phyloP scores from a whole-genome alignment of 2,329 filamentous ascomycete species.

The Coniosporium tulheliwenetii region DNA sequence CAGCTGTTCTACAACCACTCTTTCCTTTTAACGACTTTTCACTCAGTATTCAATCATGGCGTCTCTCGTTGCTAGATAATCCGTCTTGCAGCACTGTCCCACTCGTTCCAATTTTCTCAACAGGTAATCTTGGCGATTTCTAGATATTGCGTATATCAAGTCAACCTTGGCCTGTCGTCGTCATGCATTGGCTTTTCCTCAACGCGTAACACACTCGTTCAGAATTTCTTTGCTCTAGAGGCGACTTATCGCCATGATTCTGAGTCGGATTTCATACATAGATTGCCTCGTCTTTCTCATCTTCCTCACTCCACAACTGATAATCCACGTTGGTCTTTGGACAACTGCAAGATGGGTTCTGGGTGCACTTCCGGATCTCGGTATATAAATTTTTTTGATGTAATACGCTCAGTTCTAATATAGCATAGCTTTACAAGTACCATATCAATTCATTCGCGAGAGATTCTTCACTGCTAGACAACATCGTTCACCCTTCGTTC shows the following conservation, averaged over 20 bases:
- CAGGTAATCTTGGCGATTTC: no score
- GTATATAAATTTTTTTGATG: slow-evolving; percentile 28
- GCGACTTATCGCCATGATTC: slow-evolving; percentile 40
- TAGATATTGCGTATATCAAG: no score
- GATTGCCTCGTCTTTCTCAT: slow-evolving; percentile 61
- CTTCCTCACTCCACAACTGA: slow-evolving; percentile 55
- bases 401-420: not conserved
- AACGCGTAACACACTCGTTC: no score
- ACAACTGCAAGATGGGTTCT: slow-evolving; percentile 42
- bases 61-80: no score
- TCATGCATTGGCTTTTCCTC: not conserved
- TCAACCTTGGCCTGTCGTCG: not conserved
- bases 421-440: slow-evolving; percentile 39
- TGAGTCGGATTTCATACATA: slow-evolving; percentile 57
- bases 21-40: no score
- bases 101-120: no score
- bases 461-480: slow-evolving; percentile 33
- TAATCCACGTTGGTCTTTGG: slow-evolving; percentile 50
- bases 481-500: slow-evolving; percentile 46
- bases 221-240: not conserved
- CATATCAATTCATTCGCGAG: slow-evolving; percentile 41
- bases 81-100: no score
- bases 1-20: no score
- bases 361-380: slow-evolving; percentile 51
- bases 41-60: no score